These are phyloP conservation scores for Halophytophthora batemanensis DNA, from an alignment of 352 stramenopile species.

Conservation along the genomic window DNA sequence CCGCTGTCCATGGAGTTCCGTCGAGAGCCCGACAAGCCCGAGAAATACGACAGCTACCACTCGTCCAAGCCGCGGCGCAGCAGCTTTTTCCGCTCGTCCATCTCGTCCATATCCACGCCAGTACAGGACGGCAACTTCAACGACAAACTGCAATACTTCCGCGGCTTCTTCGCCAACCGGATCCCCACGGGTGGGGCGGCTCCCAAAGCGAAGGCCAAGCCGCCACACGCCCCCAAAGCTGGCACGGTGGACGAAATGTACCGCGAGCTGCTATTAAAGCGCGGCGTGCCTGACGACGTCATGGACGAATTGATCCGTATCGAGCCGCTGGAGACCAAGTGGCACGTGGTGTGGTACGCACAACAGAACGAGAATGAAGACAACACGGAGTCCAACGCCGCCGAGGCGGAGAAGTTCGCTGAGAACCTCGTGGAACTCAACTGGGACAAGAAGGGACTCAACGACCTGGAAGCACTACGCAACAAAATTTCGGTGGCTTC, in stretches of 20 bases:
- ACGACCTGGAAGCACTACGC: slow-evolving; percentile 65
- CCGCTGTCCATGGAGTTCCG: slow-evolving; percentile 77
- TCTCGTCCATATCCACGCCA: slow-evolving; percentile 52
- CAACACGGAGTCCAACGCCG: slow-evolving; percentile 48
- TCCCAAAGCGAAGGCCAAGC: slow-evolving; percentile 69
- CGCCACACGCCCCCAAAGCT: slow-evolving; percentile 44
- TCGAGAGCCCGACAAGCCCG: slow-evolving; percentile 31
- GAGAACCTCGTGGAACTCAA: slow-evolving; percentile 80
- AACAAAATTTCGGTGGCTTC: slow-evolving; percentile 70
- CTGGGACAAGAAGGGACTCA: slow-evolving; percentile 79
- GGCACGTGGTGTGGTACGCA: slow-evolving; percentile 82
- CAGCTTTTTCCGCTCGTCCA: slow-evolving; percentile 72
- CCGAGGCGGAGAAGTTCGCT: slow-evolving; percentile 60
- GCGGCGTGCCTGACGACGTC: slow-evolving; percentile 76
- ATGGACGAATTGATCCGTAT: slow-evolving; percentile 85
- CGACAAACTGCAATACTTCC: slow-evolving; percentile 85
- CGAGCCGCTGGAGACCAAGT: slow-evolving; percentile 82
- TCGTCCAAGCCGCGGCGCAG: slow-evolving; percentile 46
- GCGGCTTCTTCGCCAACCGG: slow-evolving; percentile 79
- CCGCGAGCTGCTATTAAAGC: slow-evolving; percentile 71
- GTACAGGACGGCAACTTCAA: slow-evolving; percentile 80
- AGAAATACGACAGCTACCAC: slow-evolving; percentile 26
- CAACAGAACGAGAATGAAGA: slow-evolving; percentile 81
- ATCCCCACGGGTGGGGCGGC: slow-evolving; percentile 70
- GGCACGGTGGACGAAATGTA: slow-evolving; percentile 89